A percentile compares a stretch with the other conserved stretches of the same genome.
phyloP scores from a whole-genome alignment of 2,329 filamentous ascomycete genomes.

The Colletotrichum sp. region DNA sequence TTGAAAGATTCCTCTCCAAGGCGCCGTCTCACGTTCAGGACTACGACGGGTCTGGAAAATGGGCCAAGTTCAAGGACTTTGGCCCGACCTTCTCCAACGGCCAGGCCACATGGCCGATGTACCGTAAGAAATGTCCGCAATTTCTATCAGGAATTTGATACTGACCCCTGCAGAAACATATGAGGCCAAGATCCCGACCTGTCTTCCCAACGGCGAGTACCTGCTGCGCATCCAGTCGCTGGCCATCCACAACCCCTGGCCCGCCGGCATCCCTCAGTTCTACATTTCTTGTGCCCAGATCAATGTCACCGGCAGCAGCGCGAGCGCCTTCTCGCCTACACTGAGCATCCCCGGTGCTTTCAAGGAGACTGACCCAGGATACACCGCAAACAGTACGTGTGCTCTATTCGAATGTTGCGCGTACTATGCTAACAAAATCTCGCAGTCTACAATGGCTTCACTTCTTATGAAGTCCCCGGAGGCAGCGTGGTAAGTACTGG shows the following conservation, averaged over 20 bases:
- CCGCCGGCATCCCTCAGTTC: conserved; percentile 50
- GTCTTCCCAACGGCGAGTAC: conserved; percentile 61
- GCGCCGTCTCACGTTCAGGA: conserved; percentile 36
- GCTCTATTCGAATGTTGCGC: background rate
- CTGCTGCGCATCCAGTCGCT: conserved; percentile 64
- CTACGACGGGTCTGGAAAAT: conserved; percentile 41
- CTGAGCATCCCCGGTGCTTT: conserved; percentile 46
- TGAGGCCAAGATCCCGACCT: conserved; percentile 49
- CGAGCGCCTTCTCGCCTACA: conserved; percentile 33
- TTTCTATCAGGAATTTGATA: background rate
- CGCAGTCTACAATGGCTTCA: conserved; percentile 11
- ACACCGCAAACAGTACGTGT: conserved; percentile 46
- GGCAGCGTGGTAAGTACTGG: conserved; percentile 5
- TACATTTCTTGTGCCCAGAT: conserved; percentile 54
- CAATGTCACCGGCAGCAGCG: conserved; percentile 45
- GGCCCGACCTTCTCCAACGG: conserved; percentile 37
- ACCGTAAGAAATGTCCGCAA: conserved; percentile 26
- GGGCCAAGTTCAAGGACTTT: conserved; percentile 45
- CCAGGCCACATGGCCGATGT: conserved; percentile 33
- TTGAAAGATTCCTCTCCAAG: conserved; percentile 40
- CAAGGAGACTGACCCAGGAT: conserved; percentile 48
- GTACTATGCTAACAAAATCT: background rate
- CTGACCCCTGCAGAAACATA: conserved; percentile 29
- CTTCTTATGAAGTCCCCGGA: conserved; percentile 6
- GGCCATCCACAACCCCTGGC: conserved; percentile 62